A percentile compares a stretch with the other conserved stretches of the same genome.
Evolutionary conservation across 768 basidiomycete genomes (phyloP).

Genomic region (Mycena alexandri): DNA sequence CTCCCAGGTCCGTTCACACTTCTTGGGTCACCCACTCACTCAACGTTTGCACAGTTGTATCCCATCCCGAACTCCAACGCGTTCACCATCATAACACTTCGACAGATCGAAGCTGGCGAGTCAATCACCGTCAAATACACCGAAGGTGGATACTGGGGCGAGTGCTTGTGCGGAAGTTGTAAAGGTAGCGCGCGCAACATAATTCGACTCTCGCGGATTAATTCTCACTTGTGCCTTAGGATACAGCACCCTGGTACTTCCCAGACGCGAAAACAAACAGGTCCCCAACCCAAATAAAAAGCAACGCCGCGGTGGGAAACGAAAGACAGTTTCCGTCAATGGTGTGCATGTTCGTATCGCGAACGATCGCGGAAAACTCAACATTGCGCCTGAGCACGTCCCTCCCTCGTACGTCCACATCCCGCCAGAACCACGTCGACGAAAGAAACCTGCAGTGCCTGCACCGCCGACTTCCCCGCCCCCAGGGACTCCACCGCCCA

Average conservation of each 20-base stretch:
- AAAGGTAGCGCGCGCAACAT: not conserved
- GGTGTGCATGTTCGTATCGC: slow-evolving; percentile 20
- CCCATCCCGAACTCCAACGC: slow-evolving; percentile 31
- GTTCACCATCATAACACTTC: slow-evolving; percentile 26
- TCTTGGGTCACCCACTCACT: not conserved
- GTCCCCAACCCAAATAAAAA: slow-evolving; percentile 27
- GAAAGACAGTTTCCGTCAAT: slow-evolving; percentile 22
- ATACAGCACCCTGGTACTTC: slow-evolving; percentile 20
- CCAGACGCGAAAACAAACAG: not conserved
- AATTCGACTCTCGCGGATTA: too few relatives aligned
- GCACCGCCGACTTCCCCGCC: not conserved
- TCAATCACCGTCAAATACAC: slow-evolving; percentile 28
- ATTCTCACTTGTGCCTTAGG: not conserved
- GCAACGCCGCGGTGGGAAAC: slow-evolving; percentile 18
- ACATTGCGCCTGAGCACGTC: slow-evolving; percentile 14
- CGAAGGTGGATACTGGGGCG: slow-evolving; percentile 29
- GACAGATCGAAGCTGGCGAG: slow-evolving; percentile 21
- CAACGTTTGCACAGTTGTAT: slow-evolving; percentile 14
- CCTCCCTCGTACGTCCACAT: slow-evolving; percentile 9
- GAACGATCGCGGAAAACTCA: slow-evolving; percentile 7
- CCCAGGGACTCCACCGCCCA: too few relatives aligned
- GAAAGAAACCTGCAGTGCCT: not conserved
- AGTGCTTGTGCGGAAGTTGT: slow-evolving; percentile 20
- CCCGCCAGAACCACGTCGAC: not conserved
- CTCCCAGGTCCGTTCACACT: slow-evolving; percentile 16